Conservation (phyloP, 1,284 basidiomycete species). For the Pyrrhoderma noxium region DNA sequence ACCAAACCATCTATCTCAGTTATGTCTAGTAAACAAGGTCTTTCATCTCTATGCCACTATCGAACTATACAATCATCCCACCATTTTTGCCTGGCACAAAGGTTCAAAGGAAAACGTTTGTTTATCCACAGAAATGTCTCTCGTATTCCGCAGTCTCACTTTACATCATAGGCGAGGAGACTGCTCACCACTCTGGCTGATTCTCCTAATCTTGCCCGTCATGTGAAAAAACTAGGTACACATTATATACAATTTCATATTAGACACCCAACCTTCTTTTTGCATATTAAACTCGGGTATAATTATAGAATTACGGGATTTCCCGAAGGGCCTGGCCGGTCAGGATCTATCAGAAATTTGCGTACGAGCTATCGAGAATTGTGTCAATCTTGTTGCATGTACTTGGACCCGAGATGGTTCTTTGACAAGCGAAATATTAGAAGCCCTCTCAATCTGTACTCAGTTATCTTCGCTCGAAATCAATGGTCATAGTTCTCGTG, state of each 20-base stretch:
- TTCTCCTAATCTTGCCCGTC: constrained; percentile 42
- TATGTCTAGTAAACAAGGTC: constrained; percentile 48
- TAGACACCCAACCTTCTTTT: not conserved
- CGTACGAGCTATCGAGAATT: constrained; percentile 47
- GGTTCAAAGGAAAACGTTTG: constrained; percentile 49
- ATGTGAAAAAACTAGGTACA: constrained; percentile 48
- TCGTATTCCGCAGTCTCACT: not conserved
- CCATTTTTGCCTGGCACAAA: constrained; percentile 62
- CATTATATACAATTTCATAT: constrained; percentile 8
- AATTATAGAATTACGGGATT: constrained; percentile 52
- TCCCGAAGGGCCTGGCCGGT: constrained; percentile 39
- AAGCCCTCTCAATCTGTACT: constrained; percentile 37
- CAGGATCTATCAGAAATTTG: constrained; percentile 32
- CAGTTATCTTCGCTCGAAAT: constrained; percentile 52
- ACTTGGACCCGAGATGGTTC: constrained; percentile 73
- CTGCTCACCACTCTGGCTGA: constrained; percentile 45
- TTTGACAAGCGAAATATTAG: constrained; percentile 47
- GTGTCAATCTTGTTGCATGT: constrained; percentile 49
- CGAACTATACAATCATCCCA: constrained; percentile 46
- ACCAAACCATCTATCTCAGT: constrained; percentile 41
- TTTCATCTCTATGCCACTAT: constrained; percentile 44
- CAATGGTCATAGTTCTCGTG: constrained; percentile 51
- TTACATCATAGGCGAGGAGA: constrained; percentile 35
- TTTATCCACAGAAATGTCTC: not conserved
- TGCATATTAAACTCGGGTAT: not conserved